A percentile compares a stretch with the other conserved stretches of the same genome.
These are phyloP conservation scores for Cercospora sp. DNA, from an alignment of 2,329 filamentous ascomycete genomes.

Conservation along the genomic window DNA sequence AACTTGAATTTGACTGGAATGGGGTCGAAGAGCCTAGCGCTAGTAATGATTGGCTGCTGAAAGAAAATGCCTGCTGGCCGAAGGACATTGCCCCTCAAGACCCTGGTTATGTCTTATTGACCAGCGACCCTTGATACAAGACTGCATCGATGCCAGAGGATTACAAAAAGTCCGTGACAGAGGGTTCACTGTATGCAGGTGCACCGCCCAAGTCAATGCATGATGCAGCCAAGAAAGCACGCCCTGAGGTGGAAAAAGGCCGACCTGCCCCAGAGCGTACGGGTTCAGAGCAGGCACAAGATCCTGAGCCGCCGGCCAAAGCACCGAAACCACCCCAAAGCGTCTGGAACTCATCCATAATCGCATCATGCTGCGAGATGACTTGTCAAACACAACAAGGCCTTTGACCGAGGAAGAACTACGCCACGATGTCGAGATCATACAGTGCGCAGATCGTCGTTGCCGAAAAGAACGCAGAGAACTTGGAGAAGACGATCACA, in stretches of 20 bases:
- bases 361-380: constrained; percentile 7
- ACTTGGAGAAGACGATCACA: not conserved
- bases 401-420: constrained; percentile 12
- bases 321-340: constrained; percentile 1
- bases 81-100: constrained; percentile 10
- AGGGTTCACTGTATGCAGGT: not conserved
- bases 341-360: not conserved
- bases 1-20: constrained; percentile 1
- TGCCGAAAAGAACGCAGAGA: constrained; percentile 3
- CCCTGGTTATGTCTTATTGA: constrained; percentile 9
- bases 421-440: not conserved
- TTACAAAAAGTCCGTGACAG: not conserved
- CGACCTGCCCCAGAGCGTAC: not conserved
- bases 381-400: not conserved
- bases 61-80: constrained; percentile 17
- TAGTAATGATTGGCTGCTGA: constrained; percentile 7
- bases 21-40: not conserved
- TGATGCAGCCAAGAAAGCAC: not conserved
- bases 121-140: constrained; percentile 14
- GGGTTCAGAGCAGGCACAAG: not conserved
- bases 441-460: constrained; percentile 8
- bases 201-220: not conserved
- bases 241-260: not conserved
- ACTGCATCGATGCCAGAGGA: not conserved
- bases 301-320: not conserved